Conservation (phyloP, 2,329 filamentous ascomycete species). For the Penicillium griseofulvum region DNA sequence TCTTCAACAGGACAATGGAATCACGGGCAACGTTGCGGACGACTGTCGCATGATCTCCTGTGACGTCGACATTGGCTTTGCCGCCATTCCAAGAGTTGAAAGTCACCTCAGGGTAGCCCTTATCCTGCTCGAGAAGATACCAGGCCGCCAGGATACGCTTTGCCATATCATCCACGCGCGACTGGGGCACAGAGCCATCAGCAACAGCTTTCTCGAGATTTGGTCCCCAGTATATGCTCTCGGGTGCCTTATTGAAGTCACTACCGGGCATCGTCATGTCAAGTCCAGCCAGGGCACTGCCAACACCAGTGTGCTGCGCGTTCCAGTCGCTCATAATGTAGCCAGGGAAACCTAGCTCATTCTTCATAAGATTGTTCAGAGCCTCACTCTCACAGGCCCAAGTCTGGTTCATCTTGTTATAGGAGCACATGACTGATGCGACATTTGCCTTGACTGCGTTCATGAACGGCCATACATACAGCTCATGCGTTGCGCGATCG, state of each 20-base stretch:
- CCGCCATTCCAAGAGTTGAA: constrained; percentile 49
- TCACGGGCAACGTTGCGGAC: constrained; percentile 46
- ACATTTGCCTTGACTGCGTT: constrained; percentile 69
- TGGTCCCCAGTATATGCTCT: constrained; percentile 26
- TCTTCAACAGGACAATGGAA: constrained; percentile 50
- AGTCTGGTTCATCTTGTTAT: constrained; percentile 71
- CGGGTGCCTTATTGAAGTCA: constrained; percentile 24
- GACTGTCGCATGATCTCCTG: constrained; percentile 40
- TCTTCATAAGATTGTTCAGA: constrained; percentile 73
- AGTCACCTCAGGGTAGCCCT: constrained; percentile 42
- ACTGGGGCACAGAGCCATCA: constrained; percentile 58
- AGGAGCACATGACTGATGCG: constrained; percentile 49
- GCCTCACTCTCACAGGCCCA: constrained; percentile 78
- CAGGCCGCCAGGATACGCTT: constrained; percentile 49
- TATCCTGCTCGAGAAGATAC: constrained; percentile 51
- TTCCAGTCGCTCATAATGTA: constrained; percentile 80
- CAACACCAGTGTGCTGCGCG: constrained; percentile 68
- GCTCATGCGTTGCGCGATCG: constrained; percentile 71
- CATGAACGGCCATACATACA: constrained; percentile 76
- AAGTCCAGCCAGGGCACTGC: constrained; percentile 67
- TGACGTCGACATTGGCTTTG: constrained; percentile 36
- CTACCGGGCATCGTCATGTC: constrained; percentile 84
- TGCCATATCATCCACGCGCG: constrained; percentile 62
- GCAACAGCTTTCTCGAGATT: constrained; percentile 56
- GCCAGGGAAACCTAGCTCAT: constrained; percentile 76